A percentile compares a stretch with the other conserved stretches of the same genome.
These are phyloP conservation scores for Starmerella bombicola DNA, from an alignment of 805 yeast species.

Conservation along the genomic window DNA sequence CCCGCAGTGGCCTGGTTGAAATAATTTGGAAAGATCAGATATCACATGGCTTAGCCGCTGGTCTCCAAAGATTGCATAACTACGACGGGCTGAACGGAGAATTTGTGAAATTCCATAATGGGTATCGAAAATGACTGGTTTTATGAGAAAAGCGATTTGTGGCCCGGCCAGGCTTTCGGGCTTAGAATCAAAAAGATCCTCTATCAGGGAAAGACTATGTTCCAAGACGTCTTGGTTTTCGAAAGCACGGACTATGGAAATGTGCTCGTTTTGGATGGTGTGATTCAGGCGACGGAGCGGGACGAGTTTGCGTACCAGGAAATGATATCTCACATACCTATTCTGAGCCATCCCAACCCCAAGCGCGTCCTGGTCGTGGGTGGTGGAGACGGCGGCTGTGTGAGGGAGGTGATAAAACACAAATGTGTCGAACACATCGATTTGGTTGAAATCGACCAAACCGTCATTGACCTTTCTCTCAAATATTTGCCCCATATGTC, in stretches of 20 bases:
- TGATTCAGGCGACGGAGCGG: slow-evolving; percentile 78
- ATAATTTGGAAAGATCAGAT: no score
- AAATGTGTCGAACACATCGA: slow-evolving; percentile 47
- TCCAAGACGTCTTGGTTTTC: slow-evolving; percentile 71
- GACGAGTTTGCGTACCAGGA: slow-evolving; percentile 94
- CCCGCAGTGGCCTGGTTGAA: no score
- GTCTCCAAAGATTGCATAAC: no score
- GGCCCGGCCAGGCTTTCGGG: slow-evolving; percentile 80
- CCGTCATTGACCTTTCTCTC: slow-evolving; percentile 59
- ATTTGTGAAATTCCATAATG: no score
- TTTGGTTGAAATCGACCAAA: slow-evolving; percentile 79
- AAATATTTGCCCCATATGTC: slow-evolving; percentile 72
- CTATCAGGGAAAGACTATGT: slow-evolving; percentile 54
- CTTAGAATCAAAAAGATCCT: slow-evolving; percentile 51
- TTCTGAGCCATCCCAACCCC: slow-evolving; percentile 66
- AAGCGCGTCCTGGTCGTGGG: slow-evolving; percentile 74
- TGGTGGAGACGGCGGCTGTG: slow-evolving; percentile 94
- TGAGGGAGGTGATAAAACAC: slow-evolving; percentile 77
- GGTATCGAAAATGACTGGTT: slow-evolving; percentile 57
- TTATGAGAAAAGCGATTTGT: slow-evolving; percentile 55
- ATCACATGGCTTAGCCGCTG: no score
- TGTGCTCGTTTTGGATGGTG: slow-evolving; percentile 80
- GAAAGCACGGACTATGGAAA: slow-evolving; percentile 68
- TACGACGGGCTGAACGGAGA: no score
- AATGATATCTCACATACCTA: slow-evolving; percentile 72